Base-by-base conservation (phyloP, 164 flowering plant genomes). In the Umbellularia californica region DNA sequence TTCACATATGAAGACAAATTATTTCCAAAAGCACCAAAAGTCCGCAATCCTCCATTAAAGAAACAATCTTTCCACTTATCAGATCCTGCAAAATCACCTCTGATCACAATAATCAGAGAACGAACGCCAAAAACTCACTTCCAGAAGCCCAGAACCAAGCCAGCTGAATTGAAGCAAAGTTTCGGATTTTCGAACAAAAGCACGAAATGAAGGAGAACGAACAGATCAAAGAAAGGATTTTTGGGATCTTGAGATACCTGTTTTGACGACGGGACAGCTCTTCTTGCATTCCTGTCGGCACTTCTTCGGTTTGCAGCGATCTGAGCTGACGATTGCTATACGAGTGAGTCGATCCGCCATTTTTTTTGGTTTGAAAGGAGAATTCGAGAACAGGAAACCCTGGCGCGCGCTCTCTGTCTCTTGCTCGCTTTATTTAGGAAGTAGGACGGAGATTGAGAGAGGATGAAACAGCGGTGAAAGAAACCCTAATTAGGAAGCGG, bases 231-330 rank as follows among this genome's bases (percentile, higher is more conserved):
- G 47, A 47, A 58, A 65, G 41, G 14, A n/a, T 5, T 41, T 41
- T 2, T 58, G 2, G 5, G 30, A 71, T 41, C 47, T 14, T 14
- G 47, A 27, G n/a, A 3, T 66, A 92, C 99, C 99, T 24, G 99
- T 95, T 83, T 87, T 90, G 79, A 95, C 98, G 33, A 95, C 99
- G 22, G 99, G 98, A 73, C 99, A 95, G 77, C 95, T 90, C 86
- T 90, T 93, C 75, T 92, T 95, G 82, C 99, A 95, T 66, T 93
- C 97, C 77, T 92, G 98, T 0, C 95, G 88, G 73, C 99, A 95
- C 81, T 95, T 95, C 74, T 95, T 95, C 68, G 99, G 98, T 88
- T 93, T 95, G 87, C 99, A 95, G 47, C 89, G 80, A 50, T 95
- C 98, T 1, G 89, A 75, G 73, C 85, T 93, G 65, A 95, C 96